Percentiles rank a stretch among this genome's conserved stretches.
These are phyloP conservation scores for Sistotremastrum suecicum DNA, from an alignment of 768 basidiomycete species.

Conservation along the genomic window DNA sequence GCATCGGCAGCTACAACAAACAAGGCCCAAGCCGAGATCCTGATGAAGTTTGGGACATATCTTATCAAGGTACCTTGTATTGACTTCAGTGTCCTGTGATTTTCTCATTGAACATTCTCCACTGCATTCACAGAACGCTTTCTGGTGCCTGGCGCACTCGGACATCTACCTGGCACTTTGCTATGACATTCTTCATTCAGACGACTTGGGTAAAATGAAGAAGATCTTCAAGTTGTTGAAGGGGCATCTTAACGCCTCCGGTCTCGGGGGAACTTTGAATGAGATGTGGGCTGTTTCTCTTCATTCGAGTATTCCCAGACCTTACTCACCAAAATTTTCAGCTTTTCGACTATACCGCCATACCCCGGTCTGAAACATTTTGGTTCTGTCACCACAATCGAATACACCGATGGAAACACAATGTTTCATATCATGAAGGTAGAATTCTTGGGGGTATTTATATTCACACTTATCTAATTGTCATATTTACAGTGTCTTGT, in stretches of 20 bases:
- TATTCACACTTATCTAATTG: conserved; percentile 1
- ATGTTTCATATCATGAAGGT: conserved; percentile 18
- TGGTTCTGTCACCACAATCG: conserved; percentile 13
- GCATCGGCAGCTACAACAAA: conserved; percentile 6
- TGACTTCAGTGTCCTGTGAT: too few species aligned
- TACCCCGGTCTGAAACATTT: conserved; percentile 20
- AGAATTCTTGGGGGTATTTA: neutral
- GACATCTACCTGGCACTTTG: conserved; percentile 12
- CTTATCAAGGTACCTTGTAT: conserved; percentile 11
- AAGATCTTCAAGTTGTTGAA: conserved; percentile 13
- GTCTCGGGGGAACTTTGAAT: conserved; percentile 8
- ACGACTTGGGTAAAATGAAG: conserved; percentile 16
- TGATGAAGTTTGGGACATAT: conserved; percentile 12
- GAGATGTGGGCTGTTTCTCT: conserved; percentile 7
- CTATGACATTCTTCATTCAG: conserved; percentile 18
- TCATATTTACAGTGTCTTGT: conserved; percentile 16
- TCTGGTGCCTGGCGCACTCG: conserved; percentile 15
- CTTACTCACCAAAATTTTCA: conserved; percentile 2
- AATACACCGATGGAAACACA: conserved; percentile 17
- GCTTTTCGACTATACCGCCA: conserved; percentile 15
- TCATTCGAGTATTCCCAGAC: conserved; percentile 1
- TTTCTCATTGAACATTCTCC: neutral
- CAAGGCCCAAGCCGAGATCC: conserved; percentile 8
- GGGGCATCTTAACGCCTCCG: conserved; percentile 8
- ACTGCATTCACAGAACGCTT: conserved; percentile 11